Evolutionary conservation across 2,329 filamentous ascomycete species (phyloP).

Genomic region (Trichoderma cornu-damae): DNA sequence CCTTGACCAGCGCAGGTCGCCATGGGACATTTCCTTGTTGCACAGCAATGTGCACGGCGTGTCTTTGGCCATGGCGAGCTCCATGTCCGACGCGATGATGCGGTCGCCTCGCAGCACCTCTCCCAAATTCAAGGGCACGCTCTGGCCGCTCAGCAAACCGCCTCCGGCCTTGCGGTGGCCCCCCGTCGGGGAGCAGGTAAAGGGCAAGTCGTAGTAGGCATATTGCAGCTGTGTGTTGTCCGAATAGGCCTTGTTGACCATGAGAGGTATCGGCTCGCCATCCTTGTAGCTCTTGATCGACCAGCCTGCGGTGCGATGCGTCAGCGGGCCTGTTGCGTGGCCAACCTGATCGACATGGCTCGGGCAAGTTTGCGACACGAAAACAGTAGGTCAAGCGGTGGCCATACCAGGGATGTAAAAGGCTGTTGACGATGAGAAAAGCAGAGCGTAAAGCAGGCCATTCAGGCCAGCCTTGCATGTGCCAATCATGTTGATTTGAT

Average conservation of each 20-base stretch:
- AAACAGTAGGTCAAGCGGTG: neutral
- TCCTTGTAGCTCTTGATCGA: slow-evolving; percentile 76
- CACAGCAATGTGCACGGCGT: slow-evolving; percentile 69
- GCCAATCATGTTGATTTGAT: slow-evolving; percentile 22
- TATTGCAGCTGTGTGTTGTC: slow-evolving; percentile 87
- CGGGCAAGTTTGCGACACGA: neutral
- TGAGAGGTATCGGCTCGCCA: slow-evolving; percentile 72
- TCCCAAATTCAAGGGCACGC: slow-evolving; percentile 75
- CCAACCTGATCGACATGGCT: slow-evolving; percentile 11
- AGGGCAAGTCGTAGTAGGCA: slow-evolving; percentile 83
- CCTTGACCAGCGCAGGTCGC: slow-evolving; percentile 61
- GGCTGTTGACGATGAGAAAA: slow-evolving; percentile 43
- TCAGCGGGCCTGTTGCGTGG: slow-evolving; percentile 13
- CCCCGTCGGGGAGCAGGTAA: slow-evolving; percentile 75
- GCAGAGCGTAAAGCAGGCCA: slow-evolving; percentile 41
- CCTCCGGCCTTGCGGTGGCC: slow-evolving; percentile 58
- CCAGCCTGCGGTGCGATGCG: slow-evolving; percentile 51
- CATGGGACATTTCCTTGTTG: slow-evolving; percentile 58
- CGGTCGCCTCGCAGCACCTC: slow-evolving; percentile 84
- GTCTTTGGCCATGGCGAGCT: slow-evolving; percentile 71
- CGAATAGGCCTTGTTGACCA: slow-evolving; percentile 88
- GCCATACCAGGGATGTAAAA: slow-evolving; percentile 81
- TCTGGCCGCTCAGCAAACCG: slow-evolving; percentile 68
- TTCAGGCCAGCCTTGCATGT: slow-evolving; percentile 33
- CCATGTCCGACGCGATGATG: slow-evolving; percentile 78